Conservation (phyloP, 2,329 filamentous ascomycete genomes). For the Penicillium brasilianum region DNA sequence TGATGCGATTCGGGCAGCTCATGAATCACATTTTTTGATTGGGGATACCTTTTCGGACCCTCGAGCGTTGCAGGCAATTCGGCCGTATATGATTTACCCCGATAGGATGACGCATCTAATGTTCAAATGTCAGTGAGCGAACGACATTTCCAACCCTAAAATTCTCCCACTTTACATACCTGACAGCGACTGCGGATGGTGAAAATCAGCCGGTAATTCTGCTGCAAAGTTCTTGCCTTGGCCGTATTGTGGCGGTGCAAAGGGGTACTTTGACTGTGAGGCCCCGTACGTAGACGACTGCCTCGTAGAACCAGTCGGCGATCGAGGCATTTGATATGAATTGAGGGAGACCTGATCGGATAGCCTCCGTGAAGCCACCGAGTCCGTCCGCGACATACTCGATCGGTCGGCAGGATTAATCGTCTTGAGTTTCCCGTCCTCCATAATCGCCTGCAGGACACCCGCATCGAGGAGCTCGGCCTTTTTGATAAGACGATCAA, state of each 20-base stretch:
- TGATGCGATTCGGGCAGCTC: background rate
- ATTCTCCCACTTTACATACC: background rate
- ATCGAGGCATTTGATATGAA: slow-evolving; percentile 8
- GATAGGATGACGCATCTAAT: slow-evolving; percentile 1
- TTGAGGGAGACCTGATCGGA: background rate
- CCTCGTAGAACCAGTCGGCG: slow-evolving; percentile 9
- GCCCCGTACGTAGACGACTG: slow-evolving; percentile 7
- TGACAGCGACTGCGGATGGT: background rate
- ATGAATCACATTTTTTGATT: background rate
- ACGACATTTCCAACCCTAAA: background rate
- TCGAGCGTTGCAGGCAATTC: slow-evolving; percentile 14
- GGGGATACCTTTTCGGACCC: background rate
- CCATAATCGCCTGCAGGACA: slow-evolving; percentile 25
- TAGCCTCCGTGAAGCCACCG: background rate
- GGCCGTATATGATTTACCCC: slow-evolving; percentile 1
- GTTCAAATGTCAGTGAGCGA: background rate
- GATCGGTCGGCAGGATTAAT: slow-evolving; percentile 28
- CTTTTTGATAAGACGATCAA: slow-evolving; percentile 65
- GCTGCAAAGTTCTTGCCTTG: slow-evolving; percentile 8
- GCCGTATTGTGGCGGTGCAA: slow-evolving; percentile 5
- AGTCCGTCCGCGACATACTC: background rate
- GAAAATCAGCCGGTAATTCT: slow-evolving; percentile 25
- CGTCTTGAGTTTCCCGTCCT: slow-evolving; percentile 28
- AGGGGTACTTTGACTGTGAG: background rate
- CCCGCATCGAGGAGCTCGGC: slow-evolving; percentile 48